A percentile compares a stretch with the other conserved stretches of the same genome.
These are phyloP conservation scores for Amoeboaphelidium protococcarum DNA, from an alignment of 371 early-diverging fungal genomes.

Conservation along the genomic window DNA sequence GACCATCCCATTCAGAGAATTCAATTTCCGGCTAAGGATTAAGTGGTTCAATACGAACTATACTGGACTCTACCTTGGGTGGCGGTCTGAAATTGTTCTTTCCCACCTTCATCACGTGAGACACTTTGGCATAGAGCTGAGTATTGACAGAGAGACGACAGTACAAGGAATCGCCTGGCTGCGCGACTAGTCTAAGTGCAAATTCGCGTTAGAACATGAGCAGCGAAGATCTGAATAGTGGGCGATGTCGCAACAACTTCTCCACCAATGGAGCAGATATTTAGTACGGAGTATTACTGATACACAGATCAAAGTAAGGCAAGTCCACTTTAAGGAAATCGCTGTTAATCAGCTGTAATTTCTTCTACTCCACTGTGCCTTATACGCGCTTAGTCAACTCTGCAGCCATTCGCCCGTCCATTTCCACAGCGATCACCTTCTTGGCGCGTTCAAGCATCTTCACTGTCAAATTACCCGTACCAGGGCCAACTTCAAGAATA, in stretches of 20 bases:
- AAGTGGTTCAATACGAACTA: slow-evolving; percentile 81
- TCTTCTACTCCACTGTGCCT: slow-evolving; percentile 63
- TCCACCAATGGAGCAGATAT: slow-evolving; percentile 78
- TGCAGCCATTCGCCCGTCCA: slow-evolving; percentile 89
- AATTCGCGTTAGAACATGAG: slow-evolving; percentile 99
- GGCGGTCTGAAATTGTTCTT: slow-evolving; percentile 98
- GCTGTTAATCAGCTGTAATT: slow-evolving; percentile 85
- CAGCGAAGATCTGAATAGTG: slow-evolving; percentile 52
- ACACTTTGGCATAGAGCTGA: slow-evolving; percentile 87
- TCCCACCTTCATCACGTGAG: slow-evolving; percentile 90
- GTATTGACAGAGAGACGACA: slow-evolving; percentile 90
- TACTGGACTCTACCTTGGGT: slow-evolving; percentile 92
- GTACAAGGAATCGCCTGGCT: slow-evolving; percentile 78
- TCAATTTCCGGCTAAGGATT: slow-evolving; percentile 82
- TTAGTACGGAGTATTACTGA: slow-evolving; percentile 99
- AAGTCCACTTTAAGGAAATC: slow-evolving; percentile 91
- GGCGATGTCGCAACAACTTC: slow-evolving; percentile 84
- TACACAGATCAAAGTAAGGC: slow-evolving; percentile 97
- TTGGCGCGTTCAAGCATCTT: slow-evolving; percentile 83
- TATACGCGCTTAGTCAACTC: slow-evolving; percentile 93
- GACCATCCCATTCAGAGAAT: slow-evolving; percentile 91
- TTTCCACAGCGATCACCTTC: slow-evolving; percentile 85
- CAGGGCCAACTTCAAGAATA: slow-evolving; percentile 97
- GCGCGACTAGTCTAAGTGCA: slow-evolving; percentile 86
- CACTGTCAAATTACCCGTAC: slow-evolving; percentile 98